These are phyloP conservation scores for Gelatoporia subvermispora DNA, from an alignment of 768 basidiomycete genomes.

Conservation along the genomic window DNA sequence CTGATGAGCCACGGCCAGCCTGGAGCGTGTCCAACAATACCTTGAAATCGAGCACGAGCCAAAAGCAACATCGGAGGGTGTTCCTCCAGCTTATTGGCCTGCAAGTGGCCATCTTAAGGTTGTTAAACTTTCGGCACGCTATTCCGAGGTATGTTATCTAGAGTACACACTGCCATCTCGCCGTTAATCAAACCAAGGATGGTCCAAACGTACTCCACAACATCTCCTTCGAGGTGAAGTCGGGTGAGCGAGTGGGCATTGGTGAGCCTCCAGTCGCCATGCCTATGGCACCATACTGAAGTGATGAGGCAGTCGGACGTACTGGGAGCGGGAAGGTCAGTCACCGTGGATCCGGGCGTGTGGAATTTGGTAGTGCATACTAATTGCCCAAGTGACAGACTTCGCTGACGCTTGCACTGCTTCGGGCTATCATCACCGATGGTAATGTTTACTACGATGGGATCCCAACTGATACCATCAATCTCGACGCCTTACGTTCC, in stretches of 20 bases:
- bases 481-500: conserved; percentile 47
- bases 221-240: conserved; percentile 44
- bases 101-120: conserved; percentile 49
- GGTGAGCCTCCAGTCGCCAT: conserved; percentile 25
- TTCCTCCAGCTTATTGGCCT: conserved; percentile 66
- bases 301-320: conserved; percentile 40
- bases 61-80: conserved; percentile 30
- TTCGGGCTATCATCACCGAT: conserved; percentile 51
- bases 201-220: conserved; percentile 53
- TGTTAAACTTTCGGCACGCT: conserved; percentile 47
- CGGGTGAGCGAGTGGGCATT: conserved; percentile 55
- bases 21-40: conserved; percentile 52
- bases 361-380: neutral
- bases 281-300: neutral
- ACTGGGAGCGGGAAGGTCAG: conserved; percentile 54
- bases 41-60: conserved; percentile 53
- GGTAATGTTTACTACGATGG: conserved; percentile 52
- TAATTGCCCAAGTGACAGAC: conserved; percentile 26
- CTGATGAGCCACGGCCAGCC: conserved; percentile 21
- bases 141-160: conserved; percentile 27
- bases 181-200: conserved; percentile 25
- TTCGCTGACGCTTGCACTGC: conserved; percentile 46
- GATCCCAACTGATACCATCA: conserved; percentile 38
- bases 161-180: neutral
- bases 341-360: conserved; percentile 4